A percentile compares a stretch with the other conserved stretches of the same genome.
These are phyloP conservation scores for Castanea mollissima DNA, from an alignment of 306 rosid species.

Conservation along the genomic window DNA sequence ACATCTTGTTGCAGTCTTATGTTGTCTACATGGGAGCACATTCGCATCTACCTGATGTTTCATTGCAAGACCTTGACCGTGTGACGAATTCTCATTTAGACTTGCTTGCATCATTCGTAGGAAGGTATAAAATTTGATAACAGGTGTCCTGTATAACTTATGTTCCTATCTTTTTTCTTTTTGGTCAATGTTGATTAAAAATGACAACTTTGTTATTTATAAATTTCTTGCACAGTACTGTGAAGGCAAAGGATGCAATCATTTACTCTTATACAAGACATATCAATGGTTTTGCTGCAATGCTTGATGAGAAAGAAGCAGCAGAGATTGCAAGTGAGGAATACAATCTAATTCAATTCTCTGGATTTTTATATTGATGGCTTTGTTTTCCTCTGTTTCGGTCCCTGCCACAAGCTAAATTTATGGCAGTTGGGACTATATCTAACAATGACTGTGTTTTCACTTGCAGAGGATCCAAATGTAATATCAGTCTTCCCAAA, in stretches of 20 bases:
- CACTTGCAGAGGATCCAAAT: slow-evolving; percentile 42
- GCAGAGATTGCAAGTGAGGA: slow-evolving; percentile 41
- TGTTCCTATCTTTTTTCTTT: background rate
- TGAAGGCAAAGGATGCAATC: slow-evolving; percentile 49
- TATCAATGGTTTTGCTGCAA: slow-evolving; percentile 80
- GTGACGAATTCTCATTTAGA: slow-evolving; percentile 41
- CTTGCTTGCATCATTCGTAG: slow-evolving; percentile 47
- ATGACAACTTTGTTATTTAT: background rate
- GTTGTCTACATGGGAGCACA: slow-evolving; percentile 70
- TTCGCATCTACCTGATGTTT: slow-evolving; percentile 31
- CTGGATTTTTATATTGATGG: background rate
- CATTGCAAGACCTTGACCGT: slow-evolving; percentile 14
- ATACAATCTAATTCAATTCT: background rate
- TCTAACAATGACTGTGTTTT: background rate
- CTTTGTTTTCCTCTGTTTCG: background rate
- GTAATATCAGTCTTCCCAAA: slow-evolving; percentile 57
- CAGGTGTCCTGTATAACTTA: background rate
- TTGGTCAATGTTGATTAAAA: background rate
- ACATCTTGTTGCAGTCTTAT: slow-evolving; percentile 47
- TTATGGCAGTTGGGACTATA: background rate
- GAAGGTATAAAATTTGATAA: slow-evolving; percentile 40
- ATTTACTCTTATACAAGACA: slow-evolving; percentile 57
- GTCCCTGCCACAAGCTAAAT: background rate
- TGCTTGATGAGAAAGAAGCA: slow-evolving; percentile 56
- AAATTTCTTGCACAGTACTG: slow-evolving; percentile 24